Conservation (phyloP, 805 yeast genomes). For the Yarrowia deformans region DNA sequence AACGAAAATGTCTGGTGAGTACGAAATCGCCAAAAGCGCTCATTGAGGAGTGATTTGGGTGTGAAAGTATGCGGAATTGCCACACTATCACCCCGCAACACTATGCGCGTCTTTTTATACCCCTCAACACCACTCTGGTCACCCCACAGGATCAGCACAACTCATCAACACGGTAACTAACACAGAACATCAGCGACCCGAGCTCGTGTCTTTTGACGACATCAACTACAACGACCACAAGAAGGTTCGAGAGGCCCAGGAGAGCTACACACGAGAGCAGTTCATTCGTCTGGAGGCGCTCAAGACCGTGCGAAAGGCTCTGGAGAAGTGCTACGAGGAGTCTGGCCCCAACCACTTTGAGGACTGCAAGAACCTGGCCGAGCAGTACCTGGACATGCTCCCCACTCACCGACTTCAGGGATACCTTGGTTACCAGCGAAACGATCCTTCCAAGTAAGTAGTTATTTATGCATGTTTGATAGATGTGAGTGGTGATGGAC, state of each 20-base stretch:
- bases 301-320: slow-evolving; percentile 72
- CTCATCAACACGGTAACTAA: slow-evolving; percentile 7
- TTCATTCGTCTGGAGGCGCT: slow-evolving; percentile 74
- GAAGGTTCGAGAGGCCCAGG: slow-evolving; percentile 75
- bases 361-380: slow-evolving; percentile 79
- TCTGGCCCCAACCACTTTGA: slow-evolving; percentile 74
- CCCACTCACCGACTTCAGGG: slow-evolving; percentile 75
- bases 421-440: slow-evolving; percentile 84
- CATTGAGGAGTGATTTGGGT: neutral
- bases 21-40: neutral
- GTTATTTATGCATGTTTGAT: slow-evolving; percentile 40
- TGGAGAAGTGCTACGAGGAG: slow-evolving; percentile 70
- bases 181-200: slow-evolving; percentile 55
- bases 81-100: neutral
- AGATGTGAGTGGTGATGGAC: neutral
- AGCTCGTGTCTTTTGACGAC: slow-evolving; percentile 81
- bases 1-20: slow-evolving; percentile 36
- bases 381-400: slow-evolving; percentile 72
- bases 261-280: slow-evolving; percentile 78
- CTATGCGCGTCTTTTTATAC: neutral
- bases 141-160: neutral
- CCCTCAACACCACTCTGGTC: neutral
- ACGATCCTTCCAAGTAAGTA: slow-evolving; percentile 82
- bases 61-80: neutral
- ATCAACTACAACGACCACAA: slow-evolving; percentile 73